These are phyloP conservation scores for Selenicereus undatus DNA, from an alignment of 148 eudicot genomes.

Conservation along the genomic window DNA sequence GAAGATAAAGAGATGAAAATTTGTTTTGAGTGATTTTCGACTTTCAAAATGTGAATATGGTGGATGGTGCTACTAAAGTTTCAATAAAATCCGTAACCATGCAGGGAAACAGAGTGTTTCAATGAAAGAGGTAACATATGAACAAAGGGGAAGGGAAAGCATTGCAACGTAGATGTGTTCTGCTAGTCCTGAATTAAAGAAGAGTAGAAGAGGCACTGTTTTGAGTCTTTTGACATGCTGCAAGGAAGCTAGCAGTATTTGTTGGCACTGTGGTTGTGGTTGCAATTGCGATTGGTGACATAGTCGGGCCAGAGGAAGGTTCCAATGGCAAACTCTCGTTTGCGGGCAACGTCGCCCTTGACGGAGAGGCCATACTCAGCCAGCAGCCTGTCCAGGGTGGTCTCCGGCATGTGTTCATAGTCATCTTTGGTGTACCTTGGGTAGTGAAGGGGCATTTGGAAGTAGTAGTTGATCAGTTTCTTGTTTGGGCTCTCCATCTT, in stretches of 20 bases:
- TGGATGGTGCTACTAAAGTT: neutral
- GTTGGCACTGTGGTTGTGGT: neutral
- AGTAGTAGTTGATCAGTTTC: constrained; percentile 15
- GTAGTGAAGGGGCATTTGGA: constrained; percentile 77
- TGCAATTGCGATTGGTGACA: neutral
- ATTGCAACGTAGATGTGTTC: neutral
- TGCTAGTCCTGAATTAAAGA: neutral
- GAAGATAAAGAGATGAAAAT: too few species aligned
- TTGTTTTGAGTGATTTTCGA: too few species aligned
- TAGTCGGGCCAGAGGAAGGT: constrained; percentile 63
- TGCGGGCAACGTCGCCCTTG: constrained; percentile 46
- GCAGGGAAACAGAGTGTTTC: neutral
- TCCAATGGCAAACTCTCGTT: constrained; percentile 67
- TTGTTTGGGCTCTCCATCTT: constrained; percentile 25
- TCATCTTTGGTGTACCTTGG: constrained; percentile 65
- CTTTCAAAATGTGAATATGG: neutral
- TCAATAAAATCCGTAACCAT: neutral
- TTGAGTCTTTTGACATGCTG: neutral
- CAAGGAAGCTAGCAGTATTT: constrained; percentile 6
- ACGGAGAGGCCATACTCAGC: constrained; percentile 54
- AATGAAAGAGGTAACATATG: constrained; percentile 9
- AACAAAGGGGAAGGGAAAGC: constrained; percentile 3
- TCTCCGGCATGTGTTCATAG: constrained; percentile 53
- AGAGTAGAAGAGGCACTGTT: neutral
- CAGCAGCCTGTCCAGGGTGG: constrained; percentile 48